A percentile compares a stretch with the other conserved stretches of the same genome.
These are phyloP conservation scores for Tolypocladium pustulatum DNA, from an alignment of 2,329 filamentous ascomycete species.

Conservation along the genomic window DNA sequence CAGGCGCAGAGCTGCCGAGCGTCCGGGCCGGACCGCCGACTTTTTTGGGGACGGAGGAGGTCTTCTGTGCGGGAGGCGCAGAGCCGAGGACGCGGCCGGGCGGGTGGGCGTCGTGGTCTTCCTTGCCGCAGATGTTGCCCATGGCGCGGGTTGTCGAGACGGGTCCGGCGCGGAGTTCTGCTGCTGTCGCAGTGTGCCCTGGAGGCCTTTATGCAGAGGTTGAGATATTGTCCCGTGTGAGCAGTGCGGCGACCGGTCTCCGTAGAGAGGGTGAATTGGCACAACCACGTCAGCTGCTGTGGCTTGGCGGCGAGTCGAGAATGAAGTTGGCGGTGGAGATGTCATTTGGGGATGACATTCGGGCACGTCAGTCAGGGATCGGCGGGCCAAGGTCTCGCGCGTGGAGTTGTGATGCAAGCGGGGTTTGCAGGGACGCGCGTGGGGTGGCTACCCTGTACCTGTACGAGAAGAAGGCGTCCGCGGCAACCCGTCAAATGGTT, in stretches of 20 bases:
- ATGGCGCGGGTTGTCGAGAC: slow-evolving; percentile 32
- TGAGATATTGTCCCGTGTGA: neutral
- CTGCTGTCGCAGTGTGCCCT: neutral
- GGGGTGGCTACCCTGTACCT: neutral
- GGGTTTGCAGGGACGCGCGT: neutral
- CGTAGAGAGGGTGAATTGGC: neutral
- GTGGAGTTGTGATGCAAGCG: neutral
- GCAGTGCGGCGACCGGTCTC: neutral
- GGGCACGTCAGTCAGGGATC: neutral
- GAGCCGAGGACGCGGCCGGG: slow-evolving; percentile 64
- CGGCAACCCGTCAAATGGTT: too few relatives aligned
- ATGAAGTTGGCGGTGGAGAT: neutral
- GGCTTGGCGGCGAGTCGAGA: neutral
- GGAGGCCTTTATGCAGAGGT: neutral
- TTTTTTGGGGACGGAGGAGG: slow-evolving; percentile 40
- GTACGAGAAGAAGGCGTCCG: too few relatives aligned
- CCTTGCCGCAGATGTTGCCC: slow-evolving; percentile 82
- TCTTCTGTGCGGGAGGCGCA: slow-evolving; percentile 29
- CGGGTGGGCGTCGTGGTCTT: slow-evolving; percentile 53
- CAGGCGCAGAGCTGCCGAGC: slow-evolving; percentile 41
- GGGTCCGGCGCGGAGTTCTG: neutral
- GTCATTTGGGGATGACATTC: neutral
- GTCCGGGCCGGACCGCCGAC: slow-evolving; percentile 51
- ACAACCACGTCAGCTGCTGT: neutral
- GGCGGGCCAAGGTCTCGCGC: neutral